A percentile compares a stretch with the other conserved stretches of the same genome.
Evolutionary conservation across 1,139 yeast species (phyloP).

Genomic region (Hyphopichia khmerensis): DNA sequence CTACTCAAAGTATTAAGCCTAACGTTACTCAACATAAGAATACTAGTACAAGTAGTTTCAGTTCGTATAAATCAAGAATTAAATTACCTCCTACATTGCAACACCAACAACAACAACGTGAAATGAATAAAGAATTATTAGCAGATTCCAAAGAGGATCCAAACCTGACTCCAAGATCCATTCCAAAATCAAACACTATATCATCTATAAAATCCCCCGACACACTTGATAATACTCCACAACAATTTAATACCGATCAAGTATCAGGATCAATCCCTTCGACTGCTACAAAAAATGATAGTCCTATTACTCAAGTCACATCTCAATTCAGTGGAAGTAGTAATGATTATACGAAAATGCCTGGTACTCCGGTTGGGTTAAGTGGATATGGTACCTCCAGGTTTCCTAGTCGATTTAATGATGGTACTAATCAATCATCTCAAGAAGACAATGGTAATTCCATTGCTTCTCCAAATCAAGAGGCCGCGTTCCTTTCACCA

Average conservation of each 20-base stretch:
- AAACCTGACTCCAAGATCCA: background rate
- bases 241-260: conserved; percentile 4
- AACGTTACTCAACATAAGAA: conserved; percentile 11
- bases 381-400: conserved; percentile 3
- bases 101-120: conserved; percentile 6
- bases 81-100: conserved; percentile 29
- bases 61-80: conserved; percentile 32
- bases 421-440: conserved; percentile 1
- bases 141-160: background rate
- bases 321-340: conserved; percentile 11
- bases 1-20: background rate
- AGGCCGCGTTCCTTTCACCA: conserved; percentile 1
- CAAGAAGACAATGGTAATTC: conserved; percentile 1
- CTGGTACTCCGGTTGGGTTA: conserved; percentile 21
- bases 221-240: background rate
- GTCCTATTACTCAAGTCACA: conserved; percentile 11
- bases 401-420: conserved; percentile 1
- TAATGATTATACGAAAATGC: conserved; percentile 7
- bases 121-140: conserved; percentile 1
- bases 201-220: conserved; percentile 1
- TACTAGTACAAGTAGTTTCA: conserved; percentile 27
- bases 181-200: background rate
- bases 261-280: conserved; percentile 8
- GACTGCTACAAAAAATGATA: conserved; percentile 3
- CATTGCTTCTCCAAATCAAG: conserved; percentile 7